phyloP scores from a whole-genome alignment of 1,139 yeast genomes.

The Candida sojae region DNA sequence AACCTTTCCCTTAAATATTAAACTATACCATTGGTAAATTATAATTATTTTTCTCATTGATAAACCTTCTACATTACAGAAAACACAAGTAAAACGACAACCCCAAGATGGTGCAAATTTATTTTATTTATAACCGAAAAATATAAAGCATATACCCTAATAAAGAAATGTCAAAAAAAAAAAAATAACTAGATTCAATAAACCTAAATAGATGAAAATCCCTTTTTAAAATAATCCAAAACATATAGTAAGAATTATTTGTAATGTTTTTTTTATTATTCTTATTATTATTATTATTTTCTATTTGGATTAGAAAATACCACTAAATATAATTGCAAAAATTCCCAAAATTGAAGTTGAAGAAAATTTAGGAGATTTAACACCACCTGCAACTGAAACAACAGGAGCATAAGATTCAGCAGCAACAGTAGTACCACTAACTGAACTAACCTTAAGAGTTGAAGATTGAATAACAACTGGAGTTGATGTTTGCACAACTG shows the following conservation, averaged over 20 bases:
- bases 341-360: constrained; percentile 7
- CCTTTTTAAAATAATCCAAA: neutral
- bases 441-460: constrained; percentile 15
- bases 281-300: no score
- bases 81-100: no score
- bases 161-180: neutral
- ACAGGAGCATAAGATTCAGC: constrained; percentile 6
- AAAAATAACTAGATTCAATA: neutral
- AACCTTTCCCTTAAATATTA: no score
- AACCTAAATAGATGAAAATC: neutral
- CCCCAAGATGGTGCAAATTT: no score
- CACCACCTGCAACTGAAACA: constrained; percentile 19
- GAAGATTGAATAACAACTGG: constrained; percentile 19
- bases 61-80: no score
- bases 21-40: no score
- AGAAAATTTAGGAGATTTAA: constrained; percentile 19
- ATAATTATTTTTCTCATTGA: no score
- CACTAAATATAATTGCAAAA: constrained; percentile 5
- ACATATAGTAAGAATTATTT: neutral
- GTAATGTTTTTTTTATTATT: neutral
- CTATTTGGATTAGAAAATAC: neutral
- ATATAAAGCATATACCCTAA: no score
- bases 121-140: no score
- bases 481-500: constrained; percentile 12
- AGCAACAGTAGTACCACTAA: constrained; percentile 16